Evolutionary conservation across 2,329 filamentous ascomycete genomes (phyloP).

Genomic region (Fusarium xylarioides): DNA sequence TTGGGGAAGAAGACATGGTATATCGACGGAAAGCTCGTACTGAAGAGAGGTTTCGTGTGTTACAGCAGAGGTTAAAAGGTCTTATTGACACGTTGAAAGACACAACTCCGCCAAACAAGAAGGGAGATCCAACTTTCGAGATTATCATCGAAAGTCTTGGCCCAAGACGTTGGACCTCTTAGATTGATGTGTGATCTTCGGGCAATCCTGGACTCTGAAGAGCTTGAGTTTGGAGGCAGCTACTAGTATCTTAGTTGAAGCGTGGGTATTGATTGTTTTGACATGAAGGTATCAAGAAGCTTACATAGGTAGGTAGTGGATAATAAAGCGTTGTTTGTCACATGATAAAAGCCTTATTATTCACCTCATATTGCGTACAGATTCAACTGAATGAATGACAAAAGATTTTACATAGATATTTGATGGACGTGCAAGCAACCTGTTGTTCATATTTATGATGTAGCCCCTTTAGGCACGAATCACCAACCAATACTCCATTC

Average conservation of each 20-base stretch:
- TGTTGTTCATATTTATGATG: slow-evolving; percentile 5
- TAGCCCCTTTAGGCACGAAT: slow-evolving; percentile 9
- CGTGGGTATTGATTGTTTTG: not conserved
- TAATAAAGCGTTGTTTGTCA: not conserved
- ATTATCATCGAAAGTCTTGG: not conserved
- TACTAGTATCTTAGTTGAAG: not conserved
- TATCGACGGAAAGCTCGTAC: not conserved
- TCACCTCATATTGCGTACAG: not conserved
- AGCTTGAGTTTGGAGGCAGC: not conserved
- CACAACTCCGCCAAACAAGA: not conserved
- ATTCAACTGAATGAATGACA: not conserved
- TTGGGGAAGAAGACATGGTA: not conserved
- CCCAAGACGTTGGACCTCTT: not conserved
- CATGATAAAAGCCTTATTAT: not conserved
- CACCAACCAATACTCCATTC: slow-evolving; percentile 29
- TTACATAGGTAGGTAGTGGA: not conserved
- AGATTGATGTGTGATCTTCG: not conserved
- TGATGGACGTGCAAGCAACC: not conserved
- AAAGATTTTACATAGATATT: no score
- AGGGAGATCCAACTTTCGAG: not conserved
- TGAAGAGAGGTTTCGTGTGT: not conserved
- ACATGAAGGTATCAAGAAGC: not conserved
- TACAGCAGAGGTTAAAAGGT: not conserved
- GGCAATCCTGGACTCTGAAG: not conserved
- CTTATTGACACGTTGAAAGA: not conserved